Conservation (phyloP, 192 early-diverging fungal species). For the Coemansia sp. region DNA sequence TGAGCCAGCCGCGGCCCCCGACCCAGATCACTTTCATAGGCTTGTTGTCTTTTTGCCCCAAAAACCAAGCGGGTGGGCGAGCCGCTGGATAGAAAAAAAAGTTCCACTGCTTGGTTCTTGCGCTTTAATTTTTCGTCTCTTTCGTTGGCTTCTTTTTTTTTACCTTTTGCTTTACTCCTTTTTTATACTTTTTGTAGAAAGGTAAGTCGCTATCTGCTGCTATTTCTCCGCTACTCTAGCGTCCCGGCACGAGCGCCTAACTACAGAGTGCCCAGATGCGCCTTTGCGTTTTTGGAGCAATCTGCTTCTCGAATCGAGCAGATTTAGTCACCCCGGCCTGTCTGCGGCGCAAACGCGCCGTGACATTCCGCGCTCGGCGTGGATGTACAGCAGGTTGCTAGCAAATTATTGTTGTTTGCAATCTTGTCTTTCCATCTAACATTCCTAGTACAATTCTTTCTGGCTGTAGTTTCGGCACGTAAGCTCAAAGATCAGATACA, state of each 20-base stretch:
- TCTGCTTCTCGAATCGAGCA: constrained; percentile 9
- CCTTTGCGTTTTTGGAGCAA: neutral
- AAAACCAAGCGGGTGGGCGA: constrained; percentile 6
- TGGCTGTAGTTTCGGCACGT: constrained; percentile 16
- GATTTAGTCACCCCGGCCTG: neutral
- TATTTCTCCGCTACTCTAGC: neutral
- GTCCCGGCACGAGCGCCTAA: neutral
- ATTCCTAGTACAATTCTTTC: neutral
- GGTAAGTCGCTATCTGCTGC: constrained; percentile 9
- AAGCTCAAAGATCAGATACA: constrained; percentile 15
- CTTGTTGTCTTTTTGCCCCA: constrained; percentile 10
- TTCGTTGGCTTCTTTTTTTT: constrained; percentile 10
- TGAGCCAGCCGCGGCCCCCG: constrained; percentile 1
- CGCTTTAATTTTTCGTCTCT: constrained; percentile 5
- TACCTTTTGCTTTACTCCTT: constrained; percentile 17
- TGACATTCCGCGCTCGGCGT: neutral
- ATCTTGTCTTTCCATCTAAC: constrained; percentile 3
- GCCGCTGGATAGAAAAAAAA: neutral
- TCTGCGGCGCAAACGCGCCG: neutral
- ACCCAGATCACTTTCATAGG: constrained; percentile 3
- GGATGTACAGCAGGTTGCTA: neutral
- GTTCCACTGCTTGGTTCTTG: neutral
- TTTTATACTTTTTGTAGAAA: constrained; percentile 15
- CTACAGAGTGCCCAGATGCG: constrained; percentile 2
- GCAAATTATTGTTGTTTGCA: neutral